Evolutionary conservation across 805 yeast genomes (phyloP), one percentile per base, ranked within the genome.

Genomic region (Candida gorgasii): DNA sequence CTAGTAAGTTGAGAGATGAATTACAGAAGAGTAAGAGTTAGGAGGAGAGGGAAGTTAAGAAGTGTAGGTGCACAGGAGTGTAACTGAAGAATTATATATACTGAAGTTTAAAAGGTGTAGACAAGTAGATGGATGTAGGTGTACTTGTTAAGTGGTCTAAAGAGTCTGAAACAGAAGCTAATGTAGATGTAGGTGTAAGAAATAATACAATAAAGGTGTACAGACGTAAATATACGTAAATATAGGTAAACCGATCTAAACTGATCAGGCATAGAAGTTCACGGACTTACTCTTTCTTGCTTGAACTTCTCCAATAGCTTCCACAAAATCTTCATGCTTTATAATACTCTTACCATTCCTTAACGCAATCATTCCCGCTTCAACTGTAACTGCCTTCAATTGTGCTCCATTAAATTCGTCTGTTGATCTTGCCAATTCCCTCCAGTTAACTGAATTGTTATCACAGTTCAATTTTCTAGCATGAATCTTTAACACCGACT

Each of bases 341-440:
- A 93, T 90, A 52, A 83, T 78, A 32, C 85, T 79, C 67, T 93
- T 96, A 13, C 96, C 97, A 56, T 88, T 89, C 70, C 99, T 82
- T 61, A 93, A 75, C 1, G 99, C 99, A 68, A 93, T 93, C 99
- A 93, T 93, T 61, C 99, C 99, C 5, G 99, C 99, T 66, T 93
- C 99, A 16, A 93, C 99, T 6, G 97, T 90, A 32, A 93, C 99
- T 1, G 99, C 99, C 72, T 93, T 93, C 62, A 93, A 75, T 69
- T 93, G 99, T 1, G 99, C 99, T 61, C 99, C 99, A 60, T 93
- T 93, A 67, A 93, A 93, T 68, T 93, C 99, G 65, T 93, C 99
- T 0, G 99, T 93, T 6, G 96, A 87, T 62, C 99, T 80, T 3
- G 99, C 98, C 61, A 93, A 79, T 72, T 93, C 99, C 65, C 89